A percentile compares a stretch with the other conserved stretches of the same genome.
phyloP scores from a whole-genome alignment of 2,329 filamentous ascomycete genomes.

The Colletotrichum acutatum region DNA sequence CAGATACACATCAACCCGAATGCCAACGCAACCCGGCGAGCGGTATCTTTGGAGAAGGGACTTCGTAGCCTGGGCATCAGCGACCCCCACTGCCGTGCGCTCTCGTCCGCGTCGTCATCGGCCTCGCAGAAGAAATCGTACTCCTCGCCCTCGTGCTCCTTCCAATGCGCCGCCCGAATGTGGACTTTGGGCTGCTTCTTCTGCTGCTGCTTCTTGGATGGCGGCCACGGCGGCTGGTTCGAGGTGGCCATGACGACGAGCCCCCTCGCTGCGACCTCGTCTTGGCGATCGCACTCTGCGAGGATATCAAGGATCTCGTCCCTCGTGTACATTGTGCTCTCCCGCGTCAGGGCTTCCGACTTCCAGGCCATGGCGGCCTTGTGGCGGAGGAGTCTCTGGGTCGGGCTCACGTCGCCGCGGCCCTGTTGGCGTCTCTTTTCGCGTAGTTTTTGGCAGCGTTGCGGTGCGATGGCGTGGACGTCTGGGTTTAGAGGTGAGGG shows the following conservation, averaged over 20 bases:
- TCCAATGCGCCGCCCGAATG: slow-evolving; percentile 35
- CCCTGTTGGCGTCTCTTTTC: slow-evolving; percentile 34
- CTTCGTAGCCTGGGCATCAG: slow-evolving; percentile 29
- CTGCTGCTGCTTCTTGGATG: slow-evolving; percentile 19
- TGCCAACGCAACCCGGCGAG: slow-evolving; percentile 43
- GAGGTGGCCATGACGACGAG: slow-evolving; percentile 9
- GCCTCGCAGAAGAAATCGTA: slow-evolving; percentile 34
- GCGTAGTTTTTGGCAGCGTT: slow-evolving; percentile 34
- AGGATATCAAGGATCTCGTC: slow-evolving; percentile 34
- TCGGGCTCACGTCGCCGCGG: slow-evolving; percentile 48
- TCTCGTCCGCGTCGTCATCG: slow-evolving; percentile 20
- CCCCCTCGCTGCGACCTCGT: slow-evolving; percentile 15
- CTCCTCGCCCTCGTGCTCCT: slow-evolving; percentile 31
- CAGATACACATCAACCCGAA: slow-evolving; percentile 45
- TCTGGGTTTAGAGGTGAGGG: slow-evolving; percentile 45
- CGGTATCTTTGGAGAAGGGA: slow-evolving; percentile 39
- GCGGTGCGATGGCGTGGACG: slow-evolving; percentile 26
- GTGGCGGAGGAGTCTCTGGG: slow-evolving; percentile 52
- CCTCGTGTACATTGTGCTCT: slow-evolving; percentile 28
- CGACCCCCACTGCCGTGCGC: slow-evolving; percentile 16
- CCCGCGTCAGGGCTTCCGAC: slow-evolving; percentile 37
- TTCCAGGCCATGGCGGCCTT: slow-evolving; percentile 56
- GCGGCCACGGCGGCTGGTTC: neutral
- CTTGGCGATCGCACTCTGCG: slow-evolving; percentile 31
- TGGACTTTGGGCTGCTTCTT: slow-evolving; percentile 25